These are phyloP conservation scores for Globisporangium echinulatum DNA, from an alignment of 352 stramenopile genomes.

Conservation along the genomic window DNA sequence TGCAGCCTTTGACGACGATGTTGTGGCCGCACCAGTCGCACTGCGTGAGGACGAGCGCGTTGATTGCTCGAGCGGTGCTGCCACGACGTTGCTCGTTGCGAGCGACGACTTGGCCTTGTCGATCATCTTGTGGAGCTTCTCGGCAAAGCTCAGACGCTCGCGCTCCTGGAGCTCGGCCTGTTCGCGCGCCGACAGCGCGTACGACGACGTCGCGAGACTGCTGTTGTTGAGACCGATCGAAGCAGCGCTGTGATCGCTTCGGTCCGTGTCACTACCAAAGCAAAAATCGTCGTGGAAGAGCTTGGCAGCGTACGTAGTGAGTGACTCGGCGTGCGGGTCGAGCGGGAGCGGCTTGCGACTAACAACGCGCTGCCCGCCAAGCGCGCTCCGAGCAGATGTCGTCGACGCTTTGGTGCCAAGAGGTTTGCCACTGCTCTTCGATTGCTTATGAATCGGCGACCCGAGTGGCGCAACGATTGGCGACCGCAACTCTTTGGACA, in stretches of 20 bases:
- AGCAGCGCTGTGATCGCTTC: neutral
- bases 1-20: too few relatives aligned
- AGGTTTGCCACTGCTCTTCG: conserved; percentile 4
- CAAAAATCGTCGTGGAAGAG: conserved; percentile 49
- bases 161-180: conserved; percentile 41
- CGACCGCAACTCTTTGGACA: conserved; percentile 26
- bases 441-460: conserved; percentile 14
- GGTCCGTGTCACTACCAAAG: conserved; percentile 1
- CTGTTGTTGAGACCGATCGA: too few relatives aligned
- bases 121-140: conserved; percentile 87
- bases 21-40: too few relatives aligned
- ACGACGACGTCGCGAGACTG: neutral
- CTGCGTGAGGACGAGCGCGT: neutral
- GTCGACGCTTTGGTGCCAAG: neutral
- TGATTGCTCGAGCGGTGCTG: conserved; percentile 3
- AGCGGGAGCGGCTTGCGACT: neutral
- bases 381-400: neutral
- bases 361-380: neutral
- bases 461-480: conserved; percentile 22
- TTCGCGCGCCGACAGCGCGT: conserved; percentile 19
- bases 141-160: conserved; percentile 69
- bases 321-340: conserved; percentile 24
- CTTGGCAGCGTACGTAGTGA: conserved; percentile 60
- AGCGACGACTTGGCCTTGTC: conserved; percentile 73
- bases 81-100: conserved; percentile 13